Evolutionary conservation across 2,329 filamentous ascomycete species (phyloP).

Genomic region (Trichoderma breve): DNA sequence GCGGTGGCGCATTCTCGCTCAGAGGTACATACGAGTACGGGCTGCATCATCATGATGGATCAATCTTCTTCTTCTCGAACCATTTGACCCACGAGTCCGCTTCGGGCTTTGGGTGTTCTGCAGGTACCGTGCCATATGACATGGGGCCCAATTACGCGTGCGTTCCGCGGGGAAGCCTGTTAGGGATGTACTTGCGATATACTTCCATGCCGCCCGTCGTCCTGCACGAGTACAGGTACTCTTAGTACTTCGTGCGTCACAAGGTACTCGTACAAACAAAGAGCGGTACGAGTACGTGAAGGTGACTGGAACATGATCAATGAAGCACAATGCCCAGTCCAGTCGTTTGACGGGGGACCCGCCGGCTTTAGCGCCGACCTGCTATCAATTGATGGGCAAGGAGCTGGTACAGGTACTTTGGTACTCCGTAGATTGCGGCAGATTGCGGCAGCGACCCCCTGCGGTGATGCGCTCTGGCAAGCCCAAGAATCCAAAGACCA

Average conservation of each 20-base stretch:
- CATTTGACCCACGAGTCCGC: background rate
- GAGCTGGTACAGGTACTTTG: background rate
- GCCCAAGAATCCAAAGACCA: background rate
- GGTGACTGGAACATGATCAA: background rate
- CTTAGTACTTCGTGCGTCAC: background rate
- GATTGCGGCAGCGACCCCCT: conserved; percentile 8
- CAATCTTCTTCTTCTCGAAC: conserved; percentile 10
- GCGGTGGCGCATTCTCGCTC: background rate
- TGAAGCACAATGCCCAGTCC: background rate
- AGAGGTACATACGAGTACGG: background rate
- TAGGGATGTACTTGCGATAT: conserved; percentile 19
- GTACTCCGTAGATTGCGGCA: background rate
- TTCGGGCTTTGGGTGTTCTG: conserved; percentile 14
- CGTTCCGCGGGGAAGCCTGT: conserved; percentile 20
- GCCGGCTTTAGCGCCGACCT: conserved; percentile 10
- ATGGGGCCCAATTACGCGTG: conserved; percentile 11
- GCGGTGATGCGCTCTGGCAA: conserved; percentile 14
- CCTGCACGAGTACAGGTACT: background rate
- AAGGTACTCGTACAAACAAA: background rate
- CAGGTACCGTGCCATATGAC: conserved; percentile 15
- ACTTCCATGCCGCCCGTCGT: background rate
- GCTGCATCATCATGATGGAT: conserved; percentile 10
- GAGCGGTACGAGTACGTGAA: background rate
- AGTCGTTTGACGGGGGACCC: background rate
- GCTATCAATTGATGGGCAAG: background rate